These are phyloP conservation scores for Copromyces sp. DNA, from an alignment of 495 filamentous ascomycete genomes.

Conservation along the genomic window DNA sequence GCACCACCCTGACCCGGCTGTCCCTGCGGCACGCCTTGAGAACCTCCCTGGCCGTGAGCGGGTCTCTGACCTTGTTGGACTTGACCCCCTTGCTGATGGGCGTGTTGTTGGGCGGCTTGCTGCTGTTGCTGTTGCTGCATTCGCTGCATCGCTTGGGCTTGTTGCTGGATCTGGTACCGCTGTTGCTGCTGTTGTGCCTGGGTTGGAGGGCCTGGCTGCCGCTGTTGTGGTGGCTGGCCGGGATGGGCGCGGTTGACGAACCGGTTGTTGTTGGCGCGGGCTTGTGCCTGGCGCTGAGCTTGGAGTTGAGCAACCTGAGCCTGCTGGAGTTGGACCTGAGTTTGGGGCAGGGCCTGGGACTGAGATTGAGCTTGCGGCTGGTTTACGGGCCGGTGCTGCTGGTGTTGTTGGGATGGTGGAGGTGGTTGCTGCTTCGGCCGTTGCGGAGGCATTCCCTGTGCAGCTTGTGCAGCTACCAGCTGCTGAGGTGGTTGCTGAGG, in stretches of 20 bases:
- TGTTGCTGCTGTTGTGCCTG: slow-evolving; percentile 6
- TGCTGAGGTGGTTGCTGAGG: background rate
- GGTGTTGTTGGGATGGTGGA: background rate
- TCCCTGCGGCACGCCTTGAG: background rate
- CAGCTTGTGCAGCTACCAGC: background rate
- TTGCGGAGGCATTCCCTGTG: background rate
- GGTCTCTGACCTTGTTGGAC: slow-evolving; percentile 1
- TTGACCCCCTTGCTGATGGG: background rate
- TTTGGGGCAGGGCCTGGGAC: background rate
- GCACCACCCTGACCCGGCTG: background rate
- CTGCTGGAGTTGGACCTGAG: slow-evolving; percentile 2
- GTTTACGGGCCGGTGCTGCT: background rate
- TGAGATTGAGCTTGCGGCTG: background rate
- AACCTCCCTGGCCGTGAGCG: background rate
- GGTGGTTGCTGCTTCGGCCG: background rate
- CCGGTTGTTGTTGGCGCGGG: slow-evolving; percentile 3
- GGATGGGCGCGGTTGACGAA: background rate
- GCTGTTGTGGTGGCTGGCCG: slow-evolving; percentile 9
- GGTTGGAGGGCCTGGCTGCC: background rate
- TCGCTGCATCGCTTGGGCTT: background rate
- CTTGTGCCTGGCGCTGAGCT: background rate
- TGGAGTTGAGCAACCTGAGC: background rate
- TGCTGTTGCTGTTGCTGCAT: slow-evolving; percentile 16
- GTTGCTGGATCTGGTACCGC: slow-evolving; percentile 5
- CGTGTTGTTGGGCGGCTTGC: slow-evolving; percentile 9